A percentile compares a stretch with the other conserved stretches of the same genome.
These are phyloP conservation scores for Tylopilus subfusipes DNA, from an alignment of 768 basidiomycete species.

Conservation along the genomic window DNA sequence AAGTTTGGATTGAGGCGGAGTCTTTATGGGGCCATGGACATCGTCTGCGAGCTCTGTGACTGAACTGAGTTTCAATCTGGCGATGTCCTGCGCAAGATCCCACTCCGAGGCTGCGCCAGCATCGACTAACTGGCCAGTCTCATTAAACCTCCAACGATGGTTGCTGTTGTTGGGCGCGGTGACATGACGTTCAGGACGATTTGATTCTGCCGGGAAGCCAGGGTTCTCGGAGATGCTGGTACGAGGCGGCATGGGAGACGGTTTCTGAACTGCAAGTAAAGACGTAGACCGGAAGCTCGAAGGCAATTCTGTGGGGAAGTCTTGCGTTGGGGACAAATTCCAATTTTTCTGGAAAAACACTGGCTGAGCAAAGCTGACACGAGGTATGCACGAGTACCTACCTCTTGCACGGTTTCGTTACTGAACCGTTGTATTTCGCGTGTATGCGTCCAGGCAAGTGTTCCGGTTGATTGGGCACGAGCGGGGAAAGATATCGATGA, in stretches of 20 bases:
- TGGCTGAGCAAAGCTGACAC: slow-evolving; percentile 23
- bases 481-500: slow-evolving; percentile 29
- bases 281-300: slow-evolving; percentile 30
- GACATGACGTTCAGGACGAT: slow-evolving; percentile 39
- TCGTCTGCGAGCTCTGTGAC: slow-evolving; percentile 50
- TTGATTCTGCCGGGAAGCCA: slow-evolving; percentile 19
- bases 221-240: slow-evolving; percentile 30
- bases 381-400: slow-evolving; percentile 29
- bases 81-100: slow-evolving; percentile 72
- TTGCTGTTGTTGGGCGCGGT: slow-evolving; percentile 34
- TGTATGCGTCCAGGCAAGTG: slow-evolving; percentile 48
- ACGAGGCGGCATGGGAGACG: slow-evolving; percentile 46
- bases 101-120: slow-evolving; percentile 53
- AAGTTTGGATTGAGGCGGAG: slow-evolving; percentile 65
- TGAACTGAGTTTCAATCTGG: slow-evolving; percentile 64
- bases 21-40: slow-evolving; percentile 50
- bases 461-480: slow-evolving; percentile 31
- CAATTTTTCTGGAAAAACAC: slow-evolving; percentile 40
- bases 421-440: slow-evolving; percentile 36
- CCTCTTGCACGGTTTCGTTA: slow-evolving; percentile 45
- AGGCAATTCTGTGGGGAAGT: slow-evolving; percentile 35
- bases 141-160: slow-evolving; percentile 62
- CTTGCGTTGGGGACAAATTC: slow-evolving; percentile 41
- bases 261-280: slow-evolving; percentile 38
- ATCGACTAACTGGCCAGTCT: slow-evolving; percentile 59